Evolutionary conservation across 768 basidiomycete genomes (phyloP), one percentile per base, ranked within the genome.

Genomic region (Pleurotus tuoliensis): DNA sequence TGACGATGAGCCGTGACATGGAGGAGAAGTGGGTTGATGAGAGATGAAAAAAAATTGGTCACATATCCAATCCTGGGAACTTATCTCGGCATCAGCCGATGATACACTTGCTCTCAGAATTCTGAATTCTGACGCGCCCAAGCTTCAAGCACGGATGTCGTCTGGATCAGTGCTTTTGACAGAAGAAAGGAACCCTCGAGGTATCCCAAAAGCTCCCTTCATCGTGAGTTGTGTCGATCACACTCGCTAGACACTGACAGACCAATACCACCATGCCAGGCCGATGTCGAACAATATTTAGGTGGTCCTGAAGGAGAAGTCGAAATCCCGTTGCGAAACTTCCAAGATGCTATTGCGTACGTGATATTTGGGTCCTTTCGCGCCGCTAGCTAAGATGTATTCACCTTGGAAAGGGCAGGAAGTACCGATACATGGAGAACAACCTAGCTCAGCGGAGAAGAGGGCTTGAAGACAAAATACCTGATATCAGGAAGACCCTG

Each of bases 371-470:
- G 55, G 39, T 53, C 61, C 58, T 60, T 43, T 61, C 7, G 44
- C 39, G 47, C 44, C 59, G 47, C 34, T 54, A 55, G 49, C 58
- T 56, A 58, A 60, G 58, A 63, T 67, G 53, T 60, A 62, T 59
- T 59, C 47, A 63, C 56, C 59, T 63, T 63, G 60, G 71, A 71
- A 79, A 77, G 77, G 69, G 66, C 74, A 99, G 96, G 64, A 98
- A 99, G 79, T 98, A 99, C 77, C 89, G 91, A 49, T 98, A 96
- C 73, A 98, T 99, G 96, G 96, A 98, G 63, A 74, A 83, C 13
- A 94, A 85, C 67, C 76, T 95, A 48, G 76, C 85, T 5, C 88
- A 93, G 65, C 82, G 94, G 46, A 79, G 89, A 53, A 79, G 79
- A 51, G 84, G 88, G 15, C 78, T 98, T 4, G 89, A 94, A 63